Conservation (phyloP, 139 green algal genomes). For the Picochlorum sp. region DNA sequence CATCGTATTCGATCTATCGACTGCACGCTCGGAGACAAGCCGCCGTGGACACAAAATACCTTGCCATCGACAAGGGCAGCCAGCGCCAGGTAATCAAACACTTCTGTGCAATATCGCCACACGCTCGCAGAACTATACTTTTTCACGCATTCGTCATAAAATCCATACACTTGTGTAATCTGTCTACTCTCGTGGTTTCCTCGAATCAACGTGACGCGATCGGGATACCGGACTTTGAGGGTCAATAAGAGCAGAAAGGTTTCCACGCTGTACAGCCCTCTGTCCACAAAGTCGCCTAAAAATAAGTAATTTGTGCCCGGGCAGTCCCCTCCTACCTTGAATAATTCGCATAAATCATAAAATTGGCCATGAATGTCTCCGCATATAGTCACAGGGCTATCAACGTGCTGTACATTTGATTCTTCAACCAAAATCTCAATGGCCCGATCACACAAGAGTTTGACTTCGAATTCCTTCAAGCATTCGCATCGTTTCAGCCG, state of each 20-base stretch:
- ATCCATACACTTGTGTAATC: conserved; percentile 99
- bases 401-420: conserved; percentile 94
- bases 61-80: conserved; percentile 86
- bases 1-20: conserved; percentile 91
- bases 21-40: conserved; percentile 84
- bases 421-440: conserved; percentile 96
- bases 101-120: conserved; percentile 97
- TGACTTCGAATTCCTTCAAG: conserved; percentile 89
- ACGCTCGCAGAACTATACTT: conserved; percentile 98
- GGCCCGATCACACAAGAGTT: conserved; percentile 85
- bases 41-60: conserved; percentile 95
- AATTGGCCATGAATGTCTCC: conserved; percentile 97
- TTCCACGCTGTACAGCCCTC: conserved; percentile 97
- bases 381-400: conserved; percentile 94
- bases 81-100: conserved; percentile 95
- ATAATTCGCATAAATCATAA: conserved; percentile 96
- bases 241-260: conserved; percentile 97
- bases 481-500: conserved; percentile 86
- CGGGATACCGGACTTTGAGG: conserved; percentile 93
- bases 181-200: conserved; percentile 97
- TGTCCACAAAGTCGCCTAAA: conserved; percentile 99
- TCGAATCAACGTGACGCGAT: conserved; percentile 91
- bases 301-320: conserved; percentile 97
- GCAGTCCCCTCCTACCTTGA: conserved; percentile 94
- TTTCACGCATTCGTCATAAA: conserved; percentile 98